Conservation (phyloP, 2,329 filamentous ascomycete species). For the Pseudogymnoascus sp. region DNA sequence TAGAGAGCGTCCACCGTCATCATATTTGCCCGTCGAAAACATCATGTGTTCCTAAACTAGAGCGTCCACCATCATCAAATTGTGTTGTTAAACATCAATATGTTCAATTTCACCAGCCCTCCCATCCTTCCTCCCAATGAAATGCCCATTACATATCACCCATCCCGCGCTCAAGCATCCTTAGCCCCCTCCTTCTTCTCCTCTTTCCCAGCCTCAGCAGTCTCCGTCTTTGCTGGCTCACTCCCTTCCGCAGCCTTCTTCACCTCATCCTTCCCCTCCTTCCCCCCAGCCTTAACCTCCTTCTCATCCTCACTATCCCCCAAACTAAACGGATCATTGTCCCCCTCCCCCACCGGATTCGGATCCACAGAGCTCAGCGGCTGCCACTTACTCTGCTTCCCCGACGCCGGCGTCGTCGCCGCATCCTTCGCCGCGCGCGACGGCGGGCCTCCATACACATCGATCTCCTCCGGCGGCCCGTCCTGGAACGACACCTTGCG, state of each 20-base stretch:
- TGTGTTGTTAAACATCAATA: neutral
- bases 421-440: conserved; percentile 38
- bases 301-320: conserved; percentile 94
- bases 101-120: neutral
- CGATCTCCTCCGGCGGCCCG: conserved; percentile 63
- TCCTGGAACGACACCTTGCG: conserved; percentile 49
- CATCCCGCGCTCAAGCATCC: neutral
- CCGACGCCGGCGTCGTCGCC: conserved; percentile 36
- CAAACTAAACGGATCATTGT: conserved; percentile 94
- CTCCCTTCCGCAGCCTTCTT: conserved; percentile 34
- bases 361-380: conserved; percentile 81
- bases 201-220: conserved; percentile 39
- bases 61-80: neutral
- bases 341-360: conserved; percentile 70
- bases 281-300: conserved; percentile 52
- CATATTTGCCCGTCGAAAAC: neutral
- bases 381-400: conserved; percentile 92
- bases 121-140: neutral
- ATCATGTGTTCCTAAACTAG: neutral
- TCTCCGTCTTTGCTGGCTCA: conserved; percentile 56
- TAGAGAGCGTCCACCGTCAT: neutral
- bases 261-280: conserved; percentile 47
- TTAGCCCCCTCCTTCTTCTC: conserved; percentile 28
- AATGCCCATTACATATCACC: neutral
- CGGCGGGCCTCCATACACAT: conserved; percentile 62